Percentiles rank a stretch among this genome's conserved stretches.
Conservation (phyloP, 2,329 filamentous ascomycete species). For the Diaporthe ampelina region DNA sequence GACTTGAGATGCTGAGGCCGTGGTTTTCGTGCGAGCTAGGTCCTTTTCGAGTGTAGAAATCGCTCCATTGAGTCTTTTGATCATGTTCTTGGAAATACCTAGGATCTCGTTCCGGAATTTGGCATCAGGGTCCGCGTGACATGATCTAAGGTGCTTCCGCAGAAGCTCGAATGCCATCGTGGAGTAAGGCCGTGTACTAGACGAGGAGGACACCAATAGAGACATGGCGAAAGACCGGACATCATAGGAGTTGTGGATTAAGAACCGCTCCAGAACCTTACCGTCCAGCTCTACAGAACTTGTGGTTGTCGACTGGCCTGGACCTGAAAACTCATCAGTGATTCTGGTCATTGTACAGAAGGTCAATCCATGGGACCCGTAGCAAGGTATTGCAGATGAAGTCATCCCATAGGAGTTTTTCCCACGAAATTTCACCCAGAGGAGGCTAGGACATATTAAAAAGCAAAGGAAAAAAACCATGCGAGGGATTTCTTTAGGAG, state of each 20-base stretch:
- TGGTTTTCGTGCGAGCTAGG: conserved; percentile 52
- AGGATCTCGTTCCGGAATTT: conserved; percentile 88
- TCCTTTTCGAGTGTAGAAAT: conserved; percentile 68
- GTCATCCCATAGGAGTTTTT: neutral
- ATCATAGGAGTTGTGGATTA: conserved; percentile 70
- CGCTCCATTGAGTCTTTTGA: conserved; percentile 80
- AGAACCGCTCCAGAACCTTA: conserved; percentile 62
- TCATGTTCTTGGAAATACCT: conserved; percentile 80
- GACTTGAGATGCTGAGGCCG: conserved; percentile 2
- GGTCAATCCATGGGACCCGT: neutral
- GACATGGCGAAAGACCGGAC: conserved; percentile 86
- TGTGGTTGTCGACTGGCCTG: conserved; percentile 31
- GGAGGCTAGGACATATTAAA: too few species aligned
- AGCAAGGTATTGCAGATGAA: neutral
- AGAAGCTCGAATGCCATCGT: conserved; percentile 73
- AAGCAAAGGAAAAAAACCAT: too few species aligned
- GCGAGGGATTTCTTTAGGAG: neutral
- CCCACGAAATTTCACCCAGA: neutral
- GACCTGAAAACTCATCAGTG: conserved; percentile 46
- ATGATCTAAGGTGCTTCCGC: conserved; percentile 73
- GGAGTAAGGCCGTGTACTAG: conserved; percentile 81
- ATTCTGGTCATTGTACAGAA: conserved; percentile 3
- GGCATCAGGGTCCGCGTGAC: conserved; percentile 88
- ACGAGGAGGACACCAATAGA: conserved; percentile 81
- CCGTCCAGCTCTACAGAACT: conserved; percentile 55